Evolutionary conservation across 2,329 filamentous ascomycete species (phyloP), one percentile per base, ranked within the genome.

Genomic region (Botrytis porri): DNA sequence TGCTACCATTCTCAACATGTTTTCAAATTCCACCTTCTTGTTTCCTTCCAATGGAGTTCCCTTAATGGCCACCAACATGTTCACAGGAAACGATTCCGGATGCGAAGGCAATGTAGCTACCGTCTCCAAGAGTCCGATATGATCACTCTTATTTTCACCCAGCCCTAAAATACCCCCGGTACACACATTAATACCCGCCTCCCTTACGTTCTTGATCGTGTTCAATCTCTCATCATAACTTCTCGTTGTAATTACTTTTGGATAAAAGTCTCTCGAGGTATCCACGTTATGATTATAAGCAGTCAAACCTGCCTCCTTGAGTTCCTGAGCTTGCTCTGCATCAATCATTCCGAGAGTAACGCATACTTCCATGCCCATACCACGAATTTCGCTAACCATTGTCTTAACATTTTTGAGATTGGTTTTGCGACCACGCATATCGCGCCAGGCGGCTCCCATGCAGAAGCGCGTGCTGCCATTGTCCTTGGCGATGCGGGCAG

Each of bases 321-420:
- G 87, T 83, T 96, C 92, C 79, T 88, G 88, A 41, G 94, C 94
- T 84, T 97, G 94, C 76, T 86, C 85, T 9, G 86, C 87, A 82
- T 97, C 93, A 78, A 97, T 94, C 94, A 97, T 97, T 77, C 94
- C 94, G 32, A 97, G 87, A 1, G 94, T 97, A n/a, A 97, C 94
- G 81, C 94, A 97, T 12, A 90, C 91, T 82, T 97, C 94, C 93
- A 97, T 95, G 65, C 91, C 93, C 87, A 97, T 87, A 0, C 83
- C 91, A 39, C 91, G 87, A 32, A 97, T 93, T 1, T 94, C 94
- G 72, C 89, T 86, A 6, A 97, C 89, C 94, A 97, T 97, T 70
- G 88, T 89, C 80, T 93, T 93, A 82, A 97, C 91, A 82, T 96
- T 96, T 82, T 90, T 90, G 70, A 97, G 84, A 76, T 89, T 91